Conservation (phyloP, 352 stramenopile species). For the Pythium phragmiticola region DNA sequence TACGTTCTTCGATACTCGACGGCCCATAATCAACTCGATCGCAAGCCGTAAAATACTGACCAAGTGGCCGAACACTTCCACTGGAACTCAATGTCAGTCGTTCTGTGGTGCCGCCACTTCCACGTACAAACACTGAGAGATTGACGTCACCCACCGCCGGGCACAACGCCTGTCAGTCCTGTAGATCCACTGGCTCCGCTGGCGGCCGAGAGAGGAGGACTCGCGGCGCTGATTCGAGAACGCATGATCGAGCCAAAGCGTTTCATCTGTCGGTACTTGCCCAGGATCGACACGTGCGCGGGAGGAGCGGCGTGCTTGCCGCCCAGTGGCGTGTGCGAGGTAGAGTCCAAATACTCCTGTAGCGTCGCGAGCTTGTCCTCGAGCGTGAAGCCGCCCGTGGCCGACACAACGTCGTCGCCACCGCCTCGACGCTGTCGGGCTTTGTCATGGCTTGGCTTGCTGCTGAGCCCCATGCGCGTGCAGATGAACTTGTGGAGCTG, state of each 20-base stretch:
- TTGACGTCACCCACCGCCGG: no score
- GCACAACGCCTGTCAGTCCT: not conserved
- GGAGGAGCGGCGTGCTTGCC: slow-evolving; percentile 18
- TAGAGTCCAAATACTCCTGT: slow-evolving; percentile 56
- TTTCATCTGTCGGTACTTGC: slow-evolving; percentile 67
- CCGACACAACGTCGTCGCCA: slow-evolving; percentile 17
- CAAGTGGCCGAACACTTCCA: no score
- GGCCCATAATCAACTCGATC: no score
- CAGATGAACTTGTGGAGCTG: slow-evolving; percentile 66
- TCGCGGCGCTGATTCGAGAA: slow-evolving; percentile 12
- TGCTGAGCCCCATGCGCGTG: slow-evolving; percentile 45
- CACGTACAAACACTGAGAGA: no score
- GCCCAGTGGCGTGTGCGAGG: slow-evolving; percentile 14
- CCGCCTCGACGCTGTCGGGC: slow-evolving; percentile 24
- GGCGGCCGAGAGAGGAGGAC: not conserved
- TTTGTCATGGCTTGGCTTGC: slow-evolving; percentile 32
- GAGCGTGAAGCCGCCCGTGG: slow-evolving; percentile 38
- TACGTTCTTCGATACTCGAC: no score
- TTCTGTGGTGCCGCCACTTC: no score
- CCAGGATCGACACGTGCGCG: slow-evolving; percentile 33
- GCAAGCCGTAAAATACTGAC: no score
- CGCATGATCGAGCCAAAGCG: slow-evolving; percentile 63
- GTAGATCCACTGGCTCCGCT: not conserved
- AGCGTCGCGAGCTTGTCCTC: slow-evolving; percentile 67
- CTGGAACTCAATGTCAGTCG: no score